Base-by-base conservation (phyloP, 805 yeast genomes). In the Torulaspora gathmanii region DNA sequence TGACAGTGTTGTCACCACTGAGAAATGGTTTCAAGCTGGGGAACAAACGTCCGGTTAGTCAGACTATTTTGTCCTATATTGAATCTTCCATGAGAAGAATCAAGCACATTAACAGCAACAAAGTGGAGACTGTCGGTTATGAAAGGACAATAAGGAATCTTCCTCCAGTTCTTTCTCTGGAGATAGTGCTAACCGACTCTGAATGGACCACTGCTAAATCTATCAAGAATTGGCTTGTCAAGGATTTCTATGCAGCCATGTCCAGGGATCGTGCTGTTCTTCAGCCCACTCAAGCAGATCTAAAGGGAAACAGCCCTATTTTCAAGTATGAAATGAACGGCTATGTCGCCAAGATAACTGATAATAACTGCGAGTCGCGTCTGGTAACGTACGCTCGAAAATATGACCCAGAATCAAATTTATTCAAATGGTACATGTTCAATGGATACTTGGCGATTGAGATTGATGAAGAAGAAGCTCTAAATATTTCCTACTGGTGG, bases 361-460 rank as follows among this genome's bases (percentile, higher is more conserved):
- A 74, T n/a, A 71, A 71, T 34, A 77, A 76, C 42, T 75, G 75
- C 33, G 78, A 79, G 3, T 67, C 69, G 19, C 80, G 78, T 56
- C 61, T 83, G 41, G 83, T 86, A 0, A 75, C 89, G 0, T 77
- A 75, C 53, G 72, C 77, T 2, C 73, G 74, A 49, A 67, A 79
- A 3, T 69, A 65, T 12, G 73, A 73, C 37, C 50, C 54, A 4
- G 29, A 53, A 8, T 51, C 56, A 8, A 57, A 59, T 2, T 47
- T 43, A 10, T 67, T 64, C 41, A 62, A 62, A 25, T 93, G 99
- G 99, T 79, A 74, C 57, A 63, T 93, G 59, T 88, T 93, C 63
- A 93, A 93, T 60, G 98, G 93, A 64, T 93, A 91, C 65, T 69
- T 93, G 52, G 98, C 90, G 12, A 77, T 79, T 55, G 82, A 80